Conservation (phyloP, 495 filamentous ascomycete species). For the Neurospora sp. region DNA sequence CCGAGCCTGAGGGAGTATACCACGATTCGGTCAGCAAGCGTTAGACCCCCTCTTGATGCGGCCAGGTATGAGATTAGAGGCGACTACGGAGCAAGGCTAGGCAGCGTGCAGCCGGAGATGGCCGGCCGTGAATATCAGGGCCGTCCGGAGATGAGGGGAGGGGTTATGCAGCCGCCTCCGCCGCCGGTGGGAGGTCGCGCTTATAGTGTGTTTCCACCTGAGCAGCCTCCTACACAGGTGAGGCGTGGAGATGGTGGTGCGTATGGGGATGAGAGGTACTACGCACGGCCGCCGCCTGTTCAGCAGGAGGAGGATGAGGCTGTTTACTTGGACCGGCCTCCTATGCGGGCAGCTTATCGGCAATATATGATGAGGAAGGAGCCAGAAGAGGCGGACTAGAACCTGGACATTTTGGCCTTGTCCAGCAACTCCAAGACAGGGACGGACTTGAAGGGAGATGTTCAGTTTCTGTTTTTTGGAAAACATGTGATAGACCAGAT, state of each 20-base stretch:
- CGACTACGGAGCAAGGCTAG: conserved; percentile 16
- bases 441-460: background rate
- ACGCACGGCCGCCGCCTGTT: conserved; percentile 9
- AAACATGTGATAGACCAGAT: background rate
- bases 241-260: conserved; percentile 26
- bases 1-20: conserved; percentile 13
- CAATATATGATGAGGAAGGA: background rate
- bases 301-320: conserved; percentile 31
- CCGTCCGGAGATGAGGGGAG: conserved; percentile 28
- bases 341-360: conserved; percentile 25
- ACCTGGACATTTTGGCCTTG: too few species aligned
- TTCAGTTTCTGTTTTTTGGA: background rate
- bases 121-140: conserved; percentile 29
- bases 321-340: conserved; percentile 34
- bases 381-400: background rate
- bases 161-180: conserved; percentile 19
- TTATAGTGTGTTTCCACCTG: conserved; percentile 32
- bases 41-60: conserved; percentile 9
- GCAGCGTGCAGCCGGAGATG: conserved; percentile 32
- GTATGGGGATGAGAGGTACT: conserved; percentile 24
- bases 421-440: background rate
- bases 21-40: conserved; percentile 17
- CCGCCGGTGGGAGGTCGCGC: conserved; percentile 22
- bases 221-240: conserved; percentile 11
- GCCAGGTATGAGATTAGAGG: conserved; percentile 14